Conservation (phyloP, 176 grass and related monocot species). For the Echinochloa phyllopogon region DNA sequence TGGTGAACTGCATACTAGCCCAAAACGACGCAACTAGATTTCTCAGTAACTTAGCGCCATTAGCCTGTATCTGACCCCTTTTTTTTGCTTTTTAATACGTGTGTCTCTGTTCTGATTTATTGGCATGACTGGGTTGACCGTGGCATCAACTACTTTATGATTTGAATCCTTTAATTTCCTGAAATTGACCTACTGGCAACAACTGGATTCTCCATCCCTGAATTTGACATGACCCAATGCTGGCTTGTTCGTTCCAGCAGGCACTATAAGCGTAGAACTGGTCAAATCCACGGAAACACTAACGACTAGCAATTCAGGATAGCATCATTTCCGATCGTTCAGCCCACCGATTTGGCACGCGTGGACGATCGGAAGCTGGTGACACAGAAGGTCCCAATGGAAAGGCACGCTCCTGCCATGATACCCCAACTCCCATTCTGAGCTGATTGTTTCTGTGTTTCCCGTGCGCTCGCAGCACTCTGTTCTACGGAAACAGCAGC, state of each 20-base stretch:
- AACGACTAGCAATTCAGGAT: background rate
- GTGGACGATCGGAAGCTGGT: background rate
- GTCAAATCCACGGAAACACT: background rate
- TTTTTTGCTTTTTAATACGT: background rate
- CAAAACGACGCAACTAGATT: background rate
- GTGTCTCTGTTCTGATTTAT: background rate
- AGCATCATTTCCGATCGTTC: background rate
- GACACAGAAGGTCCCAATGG: background rate
- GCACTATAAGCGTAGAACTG: too few species aligned
- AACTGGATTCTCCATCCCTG: background rate
- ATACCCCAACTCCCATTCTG: background rate
- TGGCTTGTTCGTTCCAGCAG: background rate
- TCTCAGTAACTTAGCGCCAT: background rate
- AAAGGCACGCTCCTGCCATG: background rate
- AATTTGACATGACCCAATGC: constrained; percentile 3
- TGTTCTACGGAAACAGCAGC: constrained; percentile 35
- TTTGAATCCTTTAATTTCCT: background rate
- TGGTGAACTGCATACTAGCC: background rate
- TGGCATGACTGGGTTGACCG: background rate
- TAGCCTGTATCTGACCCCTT: background rate
- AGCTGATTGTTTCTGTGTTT: constrained; percentile 3
- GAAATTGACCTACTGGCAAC: background rate
- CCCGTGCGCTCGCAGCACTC: constrained; percentile 3
- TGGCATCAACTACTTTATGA: background rate
- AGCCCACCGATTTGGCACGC: background rate